Percentiles rank a stretch among this genome's conserved stretches.
Conservation (phyloP, 192 early-diverging fungal genomes). For the Phlyctochytrium planicorne region DNA sequence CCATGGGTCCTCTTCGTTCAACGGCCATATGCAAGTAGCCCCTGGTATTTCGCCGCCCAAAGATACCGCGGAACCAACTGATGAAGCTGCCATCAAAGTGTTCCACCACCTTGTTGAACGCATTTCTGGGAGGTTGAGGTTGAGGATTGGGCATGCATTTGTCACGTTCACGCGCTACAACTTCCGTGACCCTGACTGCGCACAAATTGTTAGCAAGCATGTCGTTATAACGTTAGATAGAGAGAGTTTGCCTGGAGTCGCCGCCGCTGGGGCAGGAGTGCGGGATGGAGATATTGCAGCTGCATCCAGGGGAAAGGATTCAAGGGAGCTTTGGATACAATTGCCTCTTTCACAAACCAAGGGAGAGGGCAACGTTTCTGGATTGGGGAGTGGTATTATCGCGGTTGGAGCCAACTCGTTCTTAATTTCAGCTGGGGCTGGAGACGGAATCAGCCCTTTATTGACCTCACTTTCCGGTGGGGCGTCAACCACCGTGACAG, state of each 20-base stretch:
- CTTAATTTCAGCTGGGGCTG: no score
- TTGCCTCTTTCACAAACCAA: neutral
- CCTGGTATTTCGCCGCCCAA: neutral
- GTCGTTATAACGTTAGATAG: conserved; percentile 21
- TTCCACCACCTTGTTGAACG: neutral
- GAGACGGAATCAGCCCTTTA: neutral
- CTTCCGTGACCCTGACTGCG: conserved; percentile 51
- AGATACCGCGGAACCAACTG: neutral
- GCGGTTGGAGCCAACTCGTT: no score
- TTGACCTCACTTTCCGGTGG: neutral
- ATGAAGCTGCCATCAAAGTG: no score
- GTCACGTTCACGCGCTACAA: conserved; percentile 39
- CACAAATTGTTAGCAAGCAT: conserved; percentile 32
- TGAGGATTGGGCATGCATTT: conserved; percentile 27
- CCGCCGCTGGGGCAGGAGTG: no score
- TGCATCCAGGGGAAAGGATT: neutral
- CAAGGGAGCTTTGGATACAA: neutral
- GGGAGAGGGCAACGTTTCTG: no score
- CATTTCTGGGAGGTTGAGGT: conserved; percentile 6
- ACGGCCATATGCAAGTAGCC: neutral
- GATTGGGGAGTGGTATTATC: no score
- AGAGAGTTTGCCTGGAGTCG: neutral
- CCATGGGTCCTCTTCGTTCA: neutral
- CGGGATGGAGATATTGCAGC: neutral
- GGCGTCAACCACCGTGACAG: no score